phyloP scores from a whole-genome alignment of 2,329 filamentous ascomycete genomes.

The Lasiodiplodia gonubiensis region DNA sequence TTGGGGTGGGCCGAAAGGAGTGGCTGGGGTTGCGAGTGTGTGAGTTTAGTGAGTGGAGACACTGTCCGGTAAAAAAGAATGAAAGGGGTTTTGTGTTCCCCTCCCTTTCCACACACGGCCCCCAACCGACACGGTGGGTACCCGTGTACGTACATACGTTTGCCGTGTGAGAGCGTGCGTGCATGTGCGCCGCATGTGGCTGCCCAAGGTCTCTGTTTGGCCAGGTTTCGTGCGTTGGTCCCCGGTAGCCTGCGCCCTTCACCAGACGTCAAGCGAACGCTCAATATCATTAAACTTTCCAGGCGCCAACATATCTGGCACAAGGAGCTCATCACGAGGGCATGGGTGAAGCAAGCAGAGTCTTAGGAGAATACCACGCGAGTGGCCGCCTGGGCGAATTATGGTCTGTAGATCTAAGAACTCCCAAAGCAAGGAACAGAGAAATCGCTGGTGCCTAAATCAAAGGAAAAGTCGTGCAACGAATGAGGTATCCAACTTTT shows the following conservation, averaged over 20 bases:
- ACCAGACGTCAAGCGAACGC: slow-evolving; percentile 12
- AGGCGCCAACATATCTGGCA: slow-evolving; percentile 13
- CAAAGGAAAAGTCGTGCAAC: slow-evolving; percentile 2
- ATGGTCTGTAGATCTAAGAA: slow-evolving; percentile 11
- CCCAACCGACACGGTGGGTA: not conserved
- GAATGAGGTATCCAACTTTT: slow-evolving; percentile 27
- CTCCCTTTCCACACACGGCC: no score
- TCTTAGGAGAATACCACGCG: slow-evolving; percentile 7
- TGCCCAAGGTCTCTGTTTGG: slow-evolving; percentile 8
- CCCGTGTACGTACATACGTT: no score
- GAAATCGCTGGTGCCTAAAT: slow-evolving; percentile 7
- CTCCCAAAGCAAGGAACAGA: not conserved
- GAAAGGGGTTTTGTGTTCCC: not conserved
- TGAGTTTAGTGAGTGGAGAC: no score
- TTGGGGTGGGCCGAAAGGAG: not conserved
- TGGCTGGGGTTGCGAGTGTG: not conserved
- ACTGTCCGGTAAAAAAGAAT: no score
- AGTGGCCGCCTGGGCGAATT: slow-evolving; percentile 16
- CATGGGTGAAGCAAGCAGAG: not conserved
- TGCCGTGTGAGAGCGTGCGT: not conserved
- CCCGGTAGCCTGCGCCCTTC: slow-evolving; percentile 1
- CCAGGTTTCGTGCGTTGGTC: slow-evolving; percentile 24
- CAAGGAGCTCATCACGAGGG: slow-evolving; percentile 15
- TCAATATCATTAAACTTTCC: not conserved
- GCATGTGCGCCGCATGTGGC: slow-evolving; percentile 11